phyloP scores from a whole-genome alignment of 768 basidiomycete species.

The Lactifluus volemus region DNA sequence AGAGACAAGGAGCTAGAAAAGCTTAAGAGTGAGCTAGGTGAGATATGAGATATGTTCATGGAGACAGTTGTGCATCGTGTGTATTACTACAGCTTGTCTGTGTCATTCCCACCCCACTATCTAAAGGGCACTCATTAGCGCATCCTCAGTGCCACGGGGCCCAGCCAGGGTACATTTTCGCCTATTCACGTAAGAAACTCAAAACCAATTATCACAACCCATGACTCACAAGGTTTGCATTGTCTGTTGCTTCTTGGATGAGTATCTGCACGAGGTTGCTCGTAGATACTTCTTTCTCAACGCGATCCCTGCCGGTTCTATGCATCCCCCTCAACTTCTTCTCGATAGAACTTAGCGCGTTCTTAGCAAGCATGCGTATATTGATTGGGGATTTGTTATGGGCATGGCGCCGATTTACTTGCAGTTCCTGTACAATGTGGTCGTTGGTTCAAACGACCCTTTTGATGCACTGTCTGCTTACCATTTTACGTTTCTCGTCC shows the following conservation, averaged over 20 bases:
- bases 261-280: slow-evolving; percentile 86
- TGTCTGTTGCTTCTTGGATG: slow-evolving; percentile 80
- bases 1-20: slow-evolving; percentile 75
- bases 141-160: slow-evolving; percentile 58
- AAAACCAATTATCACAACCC: slow-evolving; percentile 8
- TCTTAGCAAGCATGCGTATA: slow-evolving; percentile 58
- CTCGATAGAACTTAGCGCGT: slow-evolving; percentile 71
- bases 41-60: background rate
- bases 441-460: background rate
- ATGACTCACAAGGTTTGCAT: slow-evolving; percentile 53
- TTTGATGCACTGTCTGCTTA: slow-evolving; percentile 23
- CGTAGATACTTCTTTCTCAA: slow-evolving; percentile 49
- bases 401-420: slow-evolving; percentile 6
- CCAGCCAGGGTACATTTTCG: slow-evolving; percentile 90
- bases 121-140: background rate
- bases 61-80: background rate
- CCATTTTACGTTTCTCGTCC: slow-evolving; percentile 63
- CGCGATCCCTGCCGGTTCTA: slow-evolving; percentile 29
- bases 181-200: slow-evolving; percentile 35
- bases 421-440: slow-evolving; percentile 17
- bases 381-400: slow-evolving; percentile 30
- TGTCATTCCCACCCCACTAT: background rate
- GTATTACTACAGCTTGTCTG: slow-evolving; percentile 1
- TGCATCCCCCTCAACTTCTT: slow-evolving; percentile 75
- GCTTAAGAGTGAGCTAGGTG: slow-evolving; percentile 47